Evolutionary conservation across 140 eudicot species (phyloP).

Genomic region (Ambrosia hybrid): DNA sequence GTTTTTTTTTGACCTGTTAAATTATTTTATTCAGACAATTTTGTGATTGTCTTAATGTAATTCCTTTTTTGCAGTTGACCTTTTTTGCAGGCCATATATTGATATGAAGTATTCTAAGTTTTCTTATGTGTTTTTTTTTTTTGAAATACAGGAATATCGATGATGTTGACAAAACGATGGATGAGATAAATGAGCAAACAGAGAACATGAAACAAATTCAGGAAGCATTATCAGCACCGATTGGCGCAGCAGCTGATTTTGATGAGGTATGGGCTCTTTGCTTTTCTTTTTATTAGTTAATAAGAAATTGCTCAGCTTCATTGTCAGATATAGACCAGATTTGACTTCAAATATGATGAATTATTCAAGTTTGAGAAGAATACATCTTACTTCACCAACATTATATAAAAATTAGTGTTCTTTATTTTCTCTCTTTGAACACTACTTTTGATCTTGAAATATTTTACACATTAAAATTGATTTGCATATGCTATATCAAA

Average conservation of each 20-base stretch:
- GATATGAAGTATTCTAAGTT: conserved; percentile 8
- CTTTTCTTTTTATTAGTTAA: too few species aligned
- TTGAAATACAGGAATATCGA: conserved; percentile 37
- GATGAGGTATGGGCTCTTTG: conserved; percentile 33
- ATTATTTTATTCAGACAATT: too few species aligned
- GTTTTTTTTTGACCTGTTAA: too few species aligned
- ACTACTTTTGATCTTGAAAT: too few species aligned
- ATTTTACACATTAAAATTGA: neutral
- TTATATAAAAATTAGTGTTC: too few species aligned
- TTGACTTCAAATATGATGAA: too few species aligned
- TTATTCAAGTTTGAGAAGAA: too few species aligned
- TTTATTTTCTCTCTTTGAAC: neutral
- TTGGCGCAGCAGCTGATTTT: conserved; percentile 53
- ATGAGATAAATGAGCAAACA: conserved; percentile 48
- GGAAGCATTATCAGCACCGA: conserved; percentile 44
- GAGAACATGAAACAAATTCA: conserved; percentile 51
- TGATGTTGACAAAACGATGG: conserved; percentile 51
- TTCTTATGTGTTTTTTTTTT: conserved; percentile 9
- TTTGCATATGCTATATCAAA: neutral
- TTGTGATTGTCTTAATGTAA: too few species aligned
- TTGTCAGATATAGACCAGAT: too few species aligned
- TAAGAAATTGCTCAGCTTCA: too few species aligned
- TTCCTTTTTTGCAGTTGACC: too few species aligned
- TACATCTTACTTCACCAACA: too few species aligned
- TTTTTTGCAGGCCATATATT: neutral